Conservation (phyloP, 345 rosid species). For the Euphorbia peplus region DNA sequence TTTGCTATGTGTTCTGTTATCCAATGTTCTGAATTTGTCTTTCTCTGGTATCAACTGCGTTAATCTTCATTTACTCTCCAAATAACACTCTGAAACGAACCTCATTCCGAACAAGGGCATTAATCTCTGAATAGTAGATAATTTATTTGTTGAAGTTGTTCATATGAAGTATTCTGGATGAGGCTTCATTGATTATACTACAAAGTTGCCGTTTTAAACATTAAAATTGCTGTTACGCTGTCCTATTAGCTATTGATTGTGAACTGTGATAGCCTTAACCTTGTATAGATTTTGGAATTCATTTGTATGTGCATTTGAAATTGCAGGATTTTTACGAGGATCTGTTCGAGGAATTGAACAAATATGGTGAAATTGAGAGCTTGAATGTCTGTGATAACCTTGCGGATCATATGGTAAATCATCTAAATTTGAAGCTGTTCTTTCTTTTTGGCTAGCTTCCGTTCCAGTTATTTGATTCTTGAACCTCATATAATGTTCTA, state of each 20-base stretch:
- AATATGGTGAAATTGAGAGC: constrained; percentile 66
- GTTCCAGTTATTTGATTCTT: not conserved
- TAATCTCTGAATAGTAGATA: not conserved
- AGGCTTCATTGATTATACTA: not conserved
- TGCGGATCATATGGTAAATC: constrained; percentile 66
- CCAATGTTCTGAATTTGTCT: not conserved
- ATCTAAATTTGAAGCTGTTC: not conserved
- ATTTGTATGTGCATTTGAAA: not conserved
- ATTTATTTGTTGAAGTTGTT: not conserved
- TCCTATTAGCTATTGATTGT: not conserved
- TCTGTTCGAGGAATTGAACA: constrained; percentile 61
- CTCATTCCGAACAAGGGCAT: too few relatives aligned
- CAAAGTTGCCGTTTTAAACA: not conserved
- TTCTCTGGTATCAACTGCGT: too few relatives aligned
- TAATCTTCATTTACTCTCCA: too few relatives aligned
- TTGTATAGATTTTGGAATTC: not conserved
- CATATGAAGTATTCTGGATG: not conserved
- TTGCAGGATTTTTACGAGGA: constrained; percentile 56
- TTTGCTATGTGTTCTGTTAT: not conserved
- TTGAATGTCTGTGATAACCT: constrained; percentile 66
- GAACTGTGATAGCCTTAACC: not conserved
- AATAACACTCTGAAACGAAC: too few relatives aligned
- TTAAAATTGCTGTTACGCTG: not conserved
- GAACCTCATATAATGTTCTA: not conserved
- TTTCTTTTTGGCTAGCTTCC: not conserved